Conservation (phyloP, 148 eudicot genomes). For the Amaranthus cruentus region DNA sequence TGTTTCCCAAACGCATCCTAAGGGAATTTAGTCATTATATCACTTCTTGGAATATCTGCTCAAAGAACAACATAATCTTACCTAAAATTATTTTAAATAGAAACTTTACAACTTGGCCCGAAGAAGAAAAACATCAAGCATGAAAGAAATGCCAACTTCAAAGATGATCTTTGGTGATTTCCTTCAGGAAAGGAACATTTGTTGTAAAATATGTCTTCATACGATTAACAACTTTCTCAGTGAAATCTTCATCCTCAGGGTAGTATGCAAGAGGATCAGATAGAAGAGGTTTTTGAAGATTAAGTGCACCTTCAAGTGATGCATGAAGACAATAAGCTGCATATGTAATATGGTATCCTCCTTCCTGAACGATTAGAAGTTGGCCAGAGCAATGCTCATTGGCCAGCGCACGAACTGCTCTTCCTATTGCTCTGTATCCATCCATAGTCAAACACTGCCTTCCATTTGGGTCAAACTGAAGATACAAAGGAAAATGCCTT, state of each 20-base stretch:
- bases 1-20: too few species aligned
- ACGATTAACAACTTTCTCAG: slow-evolving; percentile 39
- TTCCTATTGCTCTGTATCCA: slow-evolving; percentile 66
- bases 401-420: slow-evolving; percentile 49
- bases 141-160: background rate
- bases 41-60: too few species aligned
- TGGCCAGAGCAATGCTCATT: slow-evolving; percentile 55
- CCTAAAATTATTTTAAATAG: background rate
- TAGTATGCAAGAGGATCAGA: slow-evolving; percentile 78
- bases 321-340: slow-evolving; percentile 95
- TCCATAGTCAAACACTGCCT: slow-evolving; percentile 98
- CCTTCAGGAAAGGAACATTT: slow-evolving; percentile 42
- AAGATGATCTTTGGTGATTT: slow-evolving; percentile 6
- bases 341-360: slow-evolving; percentile 89
- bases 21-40: too few species aligned
- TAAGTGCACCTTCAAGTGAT: slow-evolving; percentile 75
- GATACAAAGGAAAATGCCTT: slow-evolving; percentile 6
- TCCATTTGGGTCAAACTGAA: slow-evolving; percentile 97
- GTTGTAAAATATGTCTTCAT: slow-evolving; percentile 43
- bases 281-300: slow-evolving; percentile 46
- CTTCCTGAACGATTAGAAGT: slow-evolving; percentile 84
- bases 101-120: background rate
- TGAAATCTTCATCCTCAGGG: slow-evolving; percentile 64
- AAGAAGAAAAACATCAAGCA: background rate
- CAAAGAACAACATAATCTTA: background rate